These are phyloP conservation scores for Sonneratia caseolaris DNA, from an alignment of 345 rosid species.

Conservation along the genomic window DNA sequence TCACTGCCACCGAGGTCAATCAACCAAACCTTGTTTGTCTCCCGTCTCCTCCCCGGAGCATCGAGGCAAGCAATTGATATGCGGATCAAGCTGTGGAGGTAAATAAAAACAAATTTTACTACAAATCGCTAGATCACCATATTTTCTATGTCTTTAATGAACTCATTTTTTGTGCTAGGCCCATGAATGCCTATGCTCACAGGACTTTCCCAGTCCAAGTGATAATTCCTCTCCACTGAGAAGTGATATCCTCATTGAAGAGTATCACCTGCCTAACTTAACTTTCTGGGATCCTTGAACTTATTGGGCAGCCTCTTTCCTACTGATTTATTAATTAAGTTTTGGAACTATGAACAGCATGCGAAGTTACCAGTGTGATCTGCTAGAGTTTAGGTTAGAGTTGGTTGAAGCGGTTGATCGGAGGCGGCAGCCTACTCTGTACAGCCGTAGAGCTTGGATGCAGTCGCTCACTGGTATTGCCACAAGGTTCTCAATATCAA, in stretches of 20 bases:
- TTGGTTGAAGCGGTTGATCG: conserved; percentile 75
- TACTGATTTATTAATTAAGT: neutral
- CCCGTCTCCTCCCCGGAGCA: conserved; percentile 57
- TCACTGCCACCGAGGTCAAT: conserved; percentile 86
- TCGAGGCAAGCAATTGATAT: conserved; percentile 42
- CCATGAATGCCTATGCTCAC: neutral
- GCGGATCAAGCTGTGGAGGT: conserved; percentile 53
- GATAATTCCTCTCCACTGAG: no score
- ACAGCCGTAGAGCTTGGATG: conserved; percentile 57
- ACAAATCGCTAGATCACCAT: neutral
- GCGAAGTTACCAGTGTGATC: conserved; percentile 69
- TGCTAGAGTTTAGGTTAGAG: conserved; percentile 60
- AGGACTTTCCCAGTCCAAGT: neutral
- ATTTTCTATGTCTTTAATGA: neutral
- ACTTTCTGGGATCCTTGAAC: neutral
- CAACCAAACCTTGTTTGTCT: conserved; percentile 61
- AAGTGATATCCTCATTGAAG: no score
- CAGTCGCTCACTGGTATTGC: conserved; percentile 45
- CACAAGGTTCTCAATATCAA: conserved; percentile 55
- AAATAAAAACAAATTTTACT: neutral
- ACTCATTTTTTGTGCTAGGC: neutral
- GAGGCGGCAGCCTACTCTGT: conserved; percentile 56
- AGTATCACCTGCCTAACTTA: neutral
- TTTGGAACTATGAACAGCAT: neutral
- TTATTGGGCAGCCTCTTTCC: neutral